These are phyloP conservation scores for Diplodia intermedia DNA, from an alignment of 2,329 filamentous ascomycete species.

Conservation along the genomic window DNA sequence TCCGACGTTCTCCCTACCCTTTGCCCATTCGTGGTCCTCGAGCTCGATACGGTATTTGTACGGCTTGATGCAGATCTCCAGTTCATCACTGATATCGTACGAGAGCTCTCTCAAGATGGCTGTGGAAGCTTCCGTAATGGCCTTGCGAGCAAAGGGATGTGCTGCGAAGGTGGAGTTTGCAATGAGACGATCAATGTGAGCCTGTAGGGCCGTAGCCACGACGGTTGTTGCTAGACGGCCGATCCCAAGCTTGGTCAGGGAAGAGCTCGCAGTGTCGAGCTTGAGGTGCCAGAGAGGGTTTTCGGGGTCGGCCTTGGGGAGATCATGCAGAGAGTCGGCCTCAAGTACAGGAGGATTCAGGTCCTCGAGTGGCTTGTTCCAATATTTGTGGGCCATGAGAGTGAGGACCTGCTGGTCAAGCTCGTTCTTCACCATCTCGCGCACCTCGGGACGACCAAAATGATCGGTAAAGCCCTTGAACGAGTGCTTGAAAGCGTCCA, in stretches of 20 bases:
- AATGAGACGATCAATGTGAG: slow-evolving; percentile 80
- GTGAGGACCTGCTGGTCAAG: slow-evolving; percentile 95
- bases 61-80: slow-evolving; percentile 98
- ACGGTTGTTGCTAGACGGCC: slow-evolving; percentile 91
- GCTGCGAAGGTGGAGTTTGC: slow-evolving; percentile 81
- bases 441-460: slow-evolving; percentile 89
- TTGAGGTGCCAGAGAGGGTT: slow-evolving; percentile 93
- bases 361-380: slow-evolving; percentile 94
- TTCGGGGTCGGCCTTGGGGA: slow-evolving; percentile 84
- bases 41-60: slow-evolving; percentile 99
- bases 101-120: slow-evolving; percentile 92
- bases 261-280: slow-evolving; percentile 87
- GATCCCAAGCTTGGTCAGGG: slow-evolving; percentile 91
- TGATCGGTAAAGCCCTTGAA: slow-evolving; percentile 92
- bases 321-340: slow-evolving; percentile 73
- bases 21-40: slow-evolving; percentile 85
- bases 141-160: slow-evolving; percentile 89
- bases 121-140: slow-evolving; percentile 89
- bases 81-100: slow-evolving; percentile 96
- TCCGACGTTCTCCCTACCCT: slow-evolving; percentile 82
- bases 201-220: slow-evolving; percentile 85
- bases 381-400: slow-evolving; percentile 89
- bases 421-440: slow-evolving; percentile 86
- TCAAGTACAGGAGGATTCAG: slow-evolving; percentile 72
- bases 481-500: slow-evolving; percentile 96